Base-by-base conservation (phyloP, 2,329 filamentous ascomycete genomes). In the Hirsutella minnesotensis region DNA sequence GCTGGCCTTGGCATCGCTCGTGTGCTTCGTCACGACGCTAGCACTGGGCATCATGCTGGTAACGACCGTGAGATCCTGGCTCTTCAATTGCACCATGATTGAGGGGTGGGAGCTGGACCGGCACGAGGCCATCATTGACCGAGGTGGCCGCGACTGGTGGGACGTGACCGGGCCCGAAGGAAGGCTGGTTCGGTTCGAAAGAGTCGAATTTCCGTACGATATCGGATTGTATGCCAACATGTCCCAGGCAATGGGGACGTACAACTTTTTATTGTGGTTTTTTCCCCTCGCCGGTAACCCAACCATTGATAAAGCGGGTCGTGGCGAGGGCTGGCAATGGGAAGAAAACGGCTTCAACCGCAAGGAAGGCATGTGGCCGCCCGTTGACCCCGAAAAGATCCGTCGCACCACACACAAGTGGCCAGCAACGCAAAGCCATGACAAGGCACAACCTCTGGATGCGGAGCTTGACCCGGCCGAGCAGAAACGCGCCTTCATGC, bases 201-300 rank as follows among this genome's bases (percentile, higher is more conserved):
- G 70, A 42, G 75, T 89, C 52, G 83, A 90, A 59, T 92, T 87
- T 52, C 86, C 86, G 0, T 92, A 88, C 61, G 86, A 94, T 54
- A 64, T 90, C 37, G 84, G 83, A 40, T 67, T 92, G 52, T 87
- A 77, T 64, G 58, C 65, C 30, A 94, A 94, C 58, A 70, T 90
- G 56, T 70, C 73, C 15, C 80, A 86, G 55, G 82, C 79, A 15
- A 89, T 92, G 82, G 83, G 84, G 4, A 80, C 76, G 0, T 50
- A 56, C 8, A 87, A 86, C 55, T 53, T 75, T 0, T 49, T 87
- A 0, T 56, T 71, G 7, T 92, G 86, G 86, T 63, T 86, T 44
- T 74, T 77, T 50, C 86, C 86, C 0, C 69, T 88, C 34, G 70
- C 79, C 2, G 67, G 69, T 29, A 66, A 61, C 16, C 77, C 73